These are phyloP conservation scores for Neofusicoccum parvum DNA, from an alignment of 2,329 filamentous ascomycete species.

Conservation along the genomic window DNA sequence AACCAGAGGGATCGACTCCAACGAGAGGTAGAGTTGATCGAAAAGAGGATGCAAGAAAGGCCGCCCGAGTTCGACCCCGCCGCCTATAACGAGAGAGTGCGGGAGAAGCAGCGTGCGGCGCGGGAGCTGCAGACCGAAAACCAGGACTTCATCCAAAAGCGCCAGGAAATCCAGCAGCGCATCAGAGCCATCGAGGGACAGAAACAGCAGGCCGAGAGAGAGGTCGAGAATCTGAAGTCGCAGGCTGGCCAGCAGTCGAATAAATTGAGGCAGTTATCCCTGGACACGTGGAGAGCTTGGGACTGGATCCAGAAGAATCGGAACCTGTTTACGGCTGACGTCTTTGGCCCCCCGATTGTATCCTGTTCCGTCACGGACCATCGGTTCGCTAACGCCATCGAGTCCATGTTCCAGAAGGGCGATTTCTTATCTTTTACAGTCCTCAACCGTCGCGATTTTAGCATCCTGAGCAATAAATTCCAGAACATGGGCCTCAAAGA, in stretches of 20 bases:
- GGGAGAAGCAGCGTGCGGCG: slow-evolving; percentile 55
- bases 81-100: slow-evolving; percentile 72
- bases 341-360: slow-evolving; percentile 80
- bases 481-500: slow-evolving; percentile 63
- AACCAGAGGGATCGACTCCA: slow-evolving; percentile 20
- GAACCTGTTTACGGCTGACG: slow-evolving; percentile 68
- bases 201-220: slow-evolving; percentile 22
- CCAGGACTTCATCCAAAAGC: slow-evolving; percentile 14
- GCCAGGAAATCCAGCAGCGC: slow-evolving; percentile 27
- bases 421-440: slow-evolving; percentile 70
- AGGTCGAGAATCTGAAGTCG: slow-evolving; percentile 65
- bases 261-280: slow-evolving; percentile 62
- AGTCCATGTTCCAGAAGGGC: slow-evolving; percentile 55
- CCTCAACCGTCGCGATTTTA: slow-evolving; percentile 75
- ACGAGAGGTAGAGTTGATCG: slow-evolving; percentile 54
- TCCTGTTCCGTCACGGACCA: slow-evolving; percentile 78
- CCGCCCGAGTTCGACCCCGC: slow-evolving; percentile 69
- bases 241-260: slow-evolving; percentile 72
- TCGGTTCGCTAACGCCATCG: slow-evolving; percentile 63
- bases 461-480: slow-evolving; percentile 52
- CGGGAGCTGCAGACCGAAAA: slow-evolving; percentile 53
- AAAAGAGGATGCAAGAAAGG: slow-evolving; percentile 59
- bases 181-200: slow-evolving; percentile 29
- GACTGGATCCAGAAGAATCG: slow-evolving; percentile 78
- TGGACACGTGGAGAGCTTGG: slow-evolving; percentile 72